Base-by-base conservation (phyloP, 441 rosid genomes). In the Pelargonium exstipulatum region DNA sequence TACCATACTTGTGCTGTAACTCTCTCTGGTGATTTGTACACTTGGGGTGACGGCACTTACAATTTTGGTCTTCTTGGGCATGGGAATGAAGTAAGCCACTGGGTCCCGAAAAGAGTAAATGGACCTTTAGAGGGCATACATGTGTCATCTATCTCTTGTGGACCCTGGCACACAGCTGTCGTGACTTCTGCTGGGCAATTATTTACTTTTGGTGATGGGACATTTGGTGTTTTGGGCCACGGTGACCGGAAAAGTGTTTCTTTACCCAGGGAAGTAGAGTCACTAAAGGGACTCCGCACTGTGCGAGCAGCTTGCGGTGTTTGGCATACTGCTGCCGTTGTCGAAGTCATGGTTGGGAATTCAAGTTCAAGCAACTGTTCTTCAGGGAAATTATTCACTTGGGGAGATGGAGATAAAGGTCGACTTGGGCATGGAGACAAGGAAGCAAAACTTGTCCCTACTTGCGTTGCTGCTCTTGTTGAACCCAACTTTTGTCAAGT, bases 241-340 rank as follows among this genome's bases (percentile, higher is more conserved):
- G 96, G 92, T 64, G 99, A 92, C 78, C 79, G 83, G 70, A 85
- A 74, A 78, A 95, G 92, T 80, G 83, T 83, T 65, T 89, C 91
- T 63, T 55, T 81, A 24, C 97, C 97, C 48, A 88, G 87, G 83
- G 99, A 95, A 87, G 95, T 91, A 77, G 92, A 91, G 74, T 91
- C 92, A 22, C 85, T 95, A n/a, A 95, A 88, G 81, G 97, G 97
- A 42, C 94, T 91, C 63, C 92, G 97, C 78, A 90, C 95, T 62
- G 91, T 91, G 57, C 82, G 91, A 61, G 97, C 95, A 73, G 86
- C 97, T 65, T 95, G 99, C 82, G 97, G 96, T 73, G 96, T 95
- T 76, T 95, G 99, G 99, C 99, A 95, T 76, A 95, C 96, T 75
- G 96, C 96, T 78, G 97, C 97, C 35, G 87, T 95, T 75, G 90